Evolutionary conservation across 805 yeast species (phyloP).

Genomic region (Wilhelminamyces savonicus): DNA sequence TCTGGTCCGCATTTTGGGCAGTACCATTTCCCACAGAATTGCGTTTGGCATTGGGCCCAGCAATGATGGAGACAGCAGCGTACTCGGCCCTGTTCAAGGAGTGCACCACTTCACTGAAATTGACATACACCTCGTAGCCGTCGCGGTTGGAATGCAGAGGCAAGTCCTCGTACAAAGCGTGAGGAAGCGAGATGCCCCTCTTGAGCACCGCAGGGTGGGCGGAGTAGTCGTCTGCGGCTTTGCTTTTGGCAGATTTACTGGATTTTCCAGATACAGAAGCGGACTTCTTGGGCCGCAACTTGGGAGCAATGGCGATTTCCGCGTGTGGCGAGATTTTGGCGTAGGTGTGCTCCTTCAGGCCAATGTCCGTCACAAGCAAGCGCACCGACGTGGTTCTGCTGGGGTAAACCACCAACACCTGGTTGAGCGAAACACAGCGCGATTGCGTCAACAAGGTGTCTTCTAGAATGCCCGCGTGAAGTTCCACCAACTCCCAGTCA

Average conservation of each 20-base stretch:
- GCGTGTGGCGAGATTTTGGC: constrained; percentile 57
- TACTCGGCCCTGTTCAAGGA: constrained; percentile 32
- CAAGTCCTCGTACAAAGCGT: constrained; percentile 22
- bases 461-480: constrained; percentile 74
- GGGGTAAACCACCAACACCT: constrained; percentile 64
- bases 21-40: constrained; percentile 6
- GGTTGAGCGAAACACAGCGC: constrained; percentile 59
- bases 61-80: constrained; percentile 45
- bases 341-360: constrained; percentile 34
- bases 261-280: constrained; percentile 13
- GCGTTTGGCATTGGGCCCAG: constrained; percentile 40
- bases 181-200: constrained; percentile 55
- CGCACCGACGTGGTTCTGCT: constrained; percentile 54
- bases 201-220: constrained; percentile 33
- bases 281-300: constrained; percentile 18
- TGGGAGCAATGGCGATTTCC: constrained; percentile 75
- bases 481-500: constrained; percentile 90
- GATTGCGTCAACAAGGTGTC: constrained; percentile 71
- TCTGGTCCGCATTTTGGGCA: constrained; percentile 6
- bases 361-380: constrained; percentile 43
- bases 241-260: constrained; percentile 7
- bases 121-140: constrained; percentile 40
- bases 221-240: constrained; percentile 16
- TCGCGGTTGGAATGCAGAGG: constrained; percentile 10
- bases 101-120: constrained; percentile 31